Evolutionary conservation across 2,329 filamentous ascomycete species (phyloP), one percentile per base, ranked within the genome.

Genomic region (Beauveria caledonica): DNA sequence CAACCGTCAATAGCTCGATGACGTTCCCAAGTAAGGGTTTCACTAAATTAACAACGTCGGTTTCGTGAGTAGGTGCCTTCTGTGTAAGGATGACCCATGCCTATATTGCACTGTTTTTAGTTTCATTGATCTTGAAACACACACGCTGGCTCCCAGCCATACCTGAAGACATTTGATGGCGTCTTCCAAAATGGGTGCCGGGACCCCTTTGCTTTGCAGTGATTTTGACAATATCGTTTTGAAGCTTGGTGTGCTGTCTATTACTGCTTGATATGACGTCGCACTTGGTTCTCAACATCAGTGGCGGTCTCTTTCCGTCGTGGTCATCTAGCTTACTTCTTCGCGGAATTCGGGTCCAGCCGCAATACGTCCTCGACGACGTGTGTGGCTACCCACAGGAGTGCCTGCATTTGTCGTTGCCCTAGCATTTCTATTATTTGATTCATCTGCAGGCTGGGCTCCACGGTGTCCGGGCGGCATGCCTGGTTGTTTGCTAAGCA

Each of bases 81-180:
- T 91, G 87, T 5, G 85, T 86, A 68, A 91, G 92, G 65, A 84
- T 79, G 36, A 91, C 80, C 88, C 89, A 93, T 5, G 86, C 81
- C 86, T 89, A 59, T 60, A 48, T 51, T 62, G 40, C 45, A n/a
- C 27, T 33, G 5, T 19, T 33, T 19, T 57, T 23, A 21, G 49
- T 50, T 40, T 57, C 52, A 52, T 40, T 65, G 67, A 63, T 73
- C 76, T 64, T 23, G 25, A 50, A 45, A 50, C 55, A 56, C 2
- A 44, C 21, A 67, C 69, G 46, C 67, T 67, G 13, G n/a, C 21
- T 29, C 73, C 63, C 36, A 19, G 70, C 13, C 73, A 64, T 72
- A 86, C 85, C 75, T 87, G 84, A 57, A 86, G 78, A 66, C 83
- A 86, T 66, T 74, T 79, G 64, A 88, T 80, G 11, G 81, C 76